These are phyloP conservation scores for Sisymbrium irio DNA, from an alignment of 345 rosid species.

Conservation along the genomic window DNA sequence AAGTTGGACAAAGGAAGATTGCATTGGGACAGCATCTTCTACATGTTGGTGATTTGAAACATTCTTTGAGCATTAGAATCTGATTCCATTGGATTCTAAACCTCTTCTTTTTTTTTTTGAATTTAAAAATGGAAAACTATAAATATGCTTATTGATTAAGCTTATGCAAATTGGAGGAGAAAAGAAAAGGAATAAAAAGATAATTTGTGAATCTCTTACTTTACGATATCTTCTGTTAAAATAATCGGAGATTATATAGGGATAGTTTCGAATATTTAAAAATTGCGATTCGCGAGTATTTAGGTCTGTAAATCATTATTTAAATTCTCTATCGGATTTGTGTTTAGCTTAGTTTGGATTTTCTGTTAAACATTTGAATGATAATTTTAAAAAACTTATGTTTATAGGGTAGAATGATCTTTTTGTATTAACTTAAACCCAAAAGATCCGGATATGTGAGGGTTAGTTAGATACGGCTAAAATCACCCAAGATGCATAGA, in stretches of 20 bases:
- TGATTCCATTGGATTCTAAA: constrained; percentile 31
- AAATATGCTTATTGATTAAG: constrained; percentile 10
- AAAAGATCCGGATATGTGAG: not conserved
- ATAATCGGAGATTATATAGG: not conserved
- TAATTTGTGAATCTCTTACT: constrained; percentile 19
- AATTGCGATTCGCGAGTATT: not conserved
- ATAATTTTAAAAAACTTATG: not conserved
- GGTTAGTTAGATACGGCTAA: not conserved
- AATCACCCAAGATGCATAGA: not conserved
- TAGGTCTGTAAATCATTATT: not conserved
- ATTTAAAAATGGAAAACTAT: not conserved
- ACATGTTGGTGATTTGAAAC: constrained; percentile 71
- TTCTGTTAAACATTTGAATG: not conserved
- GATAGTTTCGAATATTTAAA: not conserved
- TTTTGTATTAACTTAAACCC: not conserved
- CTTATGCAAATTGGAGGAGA: constrained; percentile 18
- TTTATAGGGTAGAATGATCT: too few species aligned
- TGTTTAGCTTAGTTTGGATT: not conserved
- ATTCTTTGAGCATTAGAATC: constrained; percentile 55
- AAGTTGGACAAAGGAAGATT: constrained; percentile 60
- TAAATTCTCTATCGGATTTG: not conserved
- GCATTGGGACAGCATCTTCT: constrained; percentile 70
- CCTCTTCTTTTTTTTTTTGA: not conserved
- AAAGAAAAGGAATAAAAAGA: constrained; percentile 4
- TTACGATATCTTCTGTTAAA: not conserved